Percentiles rank a stretch among this genome's conserved stretches.
Conservation (phyloP, 768 basidiomycete species). For the Astraeus odoratus region DNA sequence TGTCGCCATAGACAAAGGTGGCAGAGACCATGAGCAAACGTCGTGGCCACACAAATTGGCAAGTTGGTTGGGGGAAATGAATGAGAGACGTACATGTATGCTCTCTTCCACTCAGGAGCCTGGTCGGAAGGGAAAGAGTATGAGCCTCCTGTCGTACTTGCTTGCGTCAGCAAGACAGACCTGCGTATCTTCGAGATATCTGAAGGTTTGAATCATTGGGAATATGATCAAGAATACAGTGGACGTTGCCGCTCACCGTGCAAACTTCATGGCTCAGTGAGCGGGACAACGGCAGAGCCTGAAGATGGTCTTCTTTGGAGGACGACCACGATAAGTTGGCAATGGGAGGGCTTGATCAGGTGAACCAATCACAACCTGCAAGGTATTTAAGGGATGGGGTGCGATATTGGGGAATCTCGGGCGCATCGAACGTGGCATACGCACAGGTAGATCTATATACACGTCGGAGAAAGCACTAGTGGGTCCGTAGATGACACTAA, state of each 20-base stretch:
- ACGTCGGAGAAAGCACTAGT: too few species aligned
- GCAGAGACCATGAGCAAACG: too few species aligned
- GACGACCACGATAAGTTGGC: not conserved
- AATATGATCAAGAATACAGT: not conserved
- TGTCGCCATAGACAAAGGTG: not conserved
- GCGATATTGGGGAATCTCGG: too few species aligned
- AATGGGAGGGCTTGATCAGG: too few species aligned
- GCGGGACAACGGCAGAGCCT: not conserved
- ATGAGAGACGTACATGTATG: constrained; percentile 24
- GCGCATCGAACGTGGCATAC: too few species aligned
- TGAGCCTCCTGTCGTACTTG: not conserved
- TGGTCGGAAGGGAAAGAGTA: constrained; percentile 18
- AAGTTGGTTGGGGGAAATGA: too few species aligned
- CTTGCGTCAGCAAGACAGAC: constrained; percentile 24
- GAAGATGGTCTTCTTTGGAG: not conserved
- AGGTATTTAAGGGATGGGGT: too few species aligned
- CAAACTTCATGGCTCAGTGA: constrained; percentile 46
- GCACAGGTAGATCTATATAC: too few species aligned
- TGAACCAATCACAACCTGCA: too few species aligned
- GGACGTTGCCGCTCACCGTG: constrained; percentile 33
- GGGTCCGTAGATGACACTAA: too few species aligned
- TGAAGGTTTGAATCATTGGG: constrained; percentile 18
- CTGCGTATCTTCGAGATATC: constrained; percentile 67
- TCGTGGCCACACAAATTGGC: too few species aligned
- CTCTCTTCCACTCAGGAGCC: constrained; percentile 55